Percentiles rank a stretch among this genome's conserved stretches.
Evolutionary conservation across 108 stramenopile species (phyloP).

Genomic region (Licmophora abbreviata): DNA sequence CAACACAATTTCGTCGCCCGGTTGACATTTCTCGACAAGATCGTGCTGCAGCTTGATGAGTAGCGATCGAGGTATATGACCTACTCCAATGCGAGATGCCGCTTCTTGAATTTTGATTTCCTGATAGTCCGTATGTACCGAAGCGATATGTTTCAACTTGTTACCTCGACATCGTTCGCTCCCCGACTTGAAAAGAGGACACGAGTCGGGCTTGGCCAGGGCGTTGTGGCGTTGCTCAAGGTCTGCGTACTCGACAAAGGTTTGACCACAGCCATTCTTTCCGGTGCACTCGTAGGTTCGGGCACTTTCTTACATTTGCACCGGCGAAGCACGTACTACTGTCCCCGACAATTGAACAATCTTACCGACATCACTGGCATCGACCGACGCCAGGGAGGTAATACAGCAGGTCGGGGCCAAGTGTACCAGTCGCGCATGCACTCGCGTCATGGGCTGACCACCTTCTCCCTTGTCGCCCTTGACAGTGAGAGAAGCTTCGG

Average conservation of each 20-base stretch:
- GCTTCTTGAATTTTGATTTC: slow-evolving; percentile 97
- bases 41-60: slow-evolving; percentile 88
- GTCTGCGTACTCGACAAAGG: slow-evolving; percentile 75
- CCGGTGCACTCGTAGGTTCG: slow-evolving; percentile 74
- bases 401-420: slow-evolving; percentile 83
- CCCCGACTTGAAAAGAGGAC: slow-evolving; percentile 35
- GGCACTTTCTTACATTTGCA: slow-evolving; percentile 89
- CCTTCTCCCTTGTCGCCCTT: slow-evolving; percentile 39
- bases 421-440: slow-evolving; percentile 85
- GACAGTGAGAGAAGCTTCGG: slow-evolving; percentile 12
- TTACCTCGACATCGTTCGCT: slow-evolving; percentile 44
- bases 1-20: slow-evolving; percentile 97
- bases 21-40: slow-evolving; percentile 88
- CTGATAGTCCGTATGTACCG: slow-evolving; percentile 89
- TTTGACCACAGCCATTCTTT: slow-evolving; percentile 52
- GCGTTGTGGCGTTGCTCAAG: slow-evolving; percentile 84
- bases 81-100: slow-evolving; percentile 59
- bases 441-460: slow-evolving; percentile 26
- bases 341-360: slow-evolving; percentile 92
- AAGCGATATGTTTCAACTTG: slow-evolving; percentile 43
- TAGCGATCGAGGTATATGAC: slow-evolving; percentile 86
- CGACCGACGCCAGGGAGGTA: slow-evolving; percentile 63
- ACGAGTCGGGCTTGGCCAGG: slow-evolving; percentile 57
- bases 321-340: slow-evolving; percentile 79
- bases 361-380: slow-evolving; percentile 73